A percentile compares a stretch with the other conserved stretches of the same genome.
phyloP scores from a whole-genome alignment of 2,329 filamentous ascomycete genomes.

The Trichoderma brevicompactum region DNA sequence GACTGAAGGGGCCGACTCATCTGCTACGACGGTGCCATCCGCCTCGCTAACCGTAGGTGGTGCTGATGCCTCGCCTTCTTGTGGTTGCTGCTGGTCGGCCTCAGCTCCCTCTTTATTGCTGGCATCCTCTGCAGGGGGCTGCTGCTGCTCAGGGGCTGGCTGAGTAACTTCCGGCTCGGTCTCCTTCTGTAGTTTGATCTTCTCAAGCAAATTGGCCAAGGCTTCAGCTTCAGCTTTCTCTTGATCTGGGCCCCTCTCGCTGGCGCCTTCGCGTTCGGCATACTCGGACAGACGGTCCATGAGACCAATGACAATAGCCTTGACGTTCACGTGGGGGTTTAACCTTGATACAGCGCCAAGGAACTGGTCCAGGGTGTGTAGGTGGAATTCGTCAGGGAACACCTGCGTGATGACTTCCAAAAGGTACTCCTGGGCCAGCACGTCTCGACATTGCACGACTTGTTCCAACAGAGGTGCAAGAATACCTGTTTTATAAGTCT shows the following conservation, averaged over 20 bases:
- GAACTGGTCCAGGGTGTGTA: constrained; percentile 95
- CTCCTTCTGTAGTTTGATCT: constrained; percentile 71
- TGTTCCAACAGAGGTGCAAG: constrained; percentile 89
- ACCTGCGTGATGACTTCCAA: constrained; percentile 98
- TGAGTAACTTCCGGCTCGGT: constrained; percentile 31
- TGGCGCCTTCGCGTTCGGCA: constrained; percentile 83
- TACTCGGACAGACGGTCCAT: constrained; percentile 97
- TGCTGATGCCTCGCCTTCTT: constrained; percentile 33
- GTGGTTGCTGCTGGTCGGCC: constrained; percentile 33
- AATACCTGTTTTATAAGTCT: constrained; percentile 90
- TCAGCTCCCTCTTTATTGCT: constrained; percentile 26
- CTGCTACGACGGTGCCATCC: constrained; percentile 31
- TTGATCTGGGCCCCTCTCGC: constrained; percentile 70
- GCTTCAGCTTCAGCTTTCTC: constrained; percentile 85
- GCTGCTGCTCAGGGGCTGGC: constrained; percentile 32
- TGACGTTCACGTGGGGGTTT: constrained; percentile 96
- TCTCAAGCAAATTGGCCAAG: constrained; percentile 75
- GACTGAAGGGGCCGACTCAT: constrained; percentile 41
- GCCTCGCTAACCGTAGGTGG: constrained; percentile 35
- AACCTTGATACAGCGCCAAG: constrained; percentile 89
- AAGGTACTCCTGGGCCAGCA: constrained; percentile 95
- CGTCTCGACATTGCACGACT: constrained; percentile 96
- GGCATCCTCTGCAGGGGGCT: constrained; percentile 40
- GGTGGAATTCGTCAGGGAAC: constrained; percentile 97
- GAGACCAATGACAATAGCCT: constrained; percentile 94